Evolutionary conservation across 2,329 filamentous ascomycete species (phyloP), one percentile per base, ranked within the genome.

Genomic region (Fusarium sp.): DNA sequence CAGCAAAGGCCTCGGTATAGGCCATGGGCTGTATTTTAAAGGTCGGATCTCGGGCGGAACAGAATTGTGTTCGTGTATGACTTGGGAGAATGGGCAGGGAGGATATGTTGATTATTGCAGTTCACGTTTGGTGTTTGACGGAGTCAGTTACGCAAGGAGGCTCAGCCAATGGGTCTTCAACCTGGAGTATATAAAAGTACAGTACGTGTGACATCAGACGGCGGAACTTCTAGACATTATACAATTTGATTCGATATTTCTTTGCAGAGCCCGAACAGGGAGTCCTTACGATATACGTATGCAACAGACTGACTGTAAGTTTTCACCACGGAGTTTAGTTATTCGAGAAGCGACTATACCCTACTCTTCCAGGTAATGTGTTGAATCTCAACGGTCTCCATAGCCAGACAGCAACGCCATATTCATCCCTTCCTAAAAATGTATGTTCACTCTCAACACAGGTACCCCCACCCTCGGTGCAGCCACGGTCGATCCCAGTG

Each of bases 401-500:
- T 15, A 27, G 32, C n/a, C 20, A 25, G 20, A 22, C 35, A 30
- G 37, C 3, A 53, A 17, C 30, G 25, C 19, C 33, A 43, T 35
- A 30, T 44, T 17, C 35, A 62, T 33, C 40, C n/a, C 49, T 15
- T 20, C 27, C 46, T 43, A 25, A 25, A 64, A 27, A 37, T 27
- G 40, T 30, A 59, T 37, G 53, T 19, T 52, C 57, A 56, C 41
- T 27, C 44, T 56, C 41, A 53, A 43, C 39, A 40, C 25, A 56
- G 56, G 59, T 58, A 35, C 61, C 67, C 71, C 71, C 65, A 71
- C 62, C 35, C 39, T 49, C 22, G 46, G 45, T 44, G 37, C 56
- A 68, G 71, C 68, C 66, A 73, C 70, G 37, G 43, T 48, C 44
- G 39, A 50, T 61, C 37, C 20, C 49, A 37, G 56, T 52, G 60